Evolutionary conservation across 2,329 filamentous ascomycete species (phyloP), one percentile per base, ranked within the genome.

Genomic region (Exutisphaerella laricina): DNA sequence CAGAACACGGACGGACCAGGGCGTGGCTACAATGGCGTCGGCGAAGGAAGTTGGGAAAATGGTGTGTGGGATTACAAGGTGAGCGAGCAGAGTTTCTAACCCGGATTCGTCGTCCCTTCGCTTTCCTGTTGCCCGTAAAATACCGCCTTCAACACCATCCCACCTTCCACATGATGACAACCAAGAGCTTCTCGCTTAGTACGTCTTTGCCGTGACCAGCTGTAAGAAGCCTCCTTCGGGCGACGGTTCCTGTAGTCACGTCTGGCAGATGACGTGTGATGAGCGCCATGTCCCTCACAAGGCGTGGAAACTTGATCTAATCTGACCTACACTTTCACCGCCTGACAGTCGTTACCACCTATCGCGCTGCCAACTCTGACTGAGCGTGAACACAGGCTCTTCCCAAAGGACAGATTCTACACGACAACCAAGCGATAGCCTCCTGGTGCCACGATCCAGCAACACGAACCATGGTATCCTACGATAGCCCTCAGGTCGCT

Each of bases 11-110:
- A 83, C 18, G 89, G 88, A 0, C 75, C 79, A 0, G 90, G 90
- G 1, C 64, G 71, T 22, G 67, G 78, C 0, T 96, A 76, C 66
- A 75, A 65, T 36, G 88, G 88, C 5, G 73, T 86, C 6, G 89
- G 88, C 1, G 73, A 81, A 41, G 90, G 88, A 0, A 85, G 77
- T 42, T 96, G 85, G 84, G 89, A 96, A 68, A 72, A 76, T 5
- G 88, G 88, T 1, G 79, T 94, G 1, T 86, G 85, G 71, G 89
- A 97, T 65, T 96, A 84, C 73, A 96, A 95, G 55, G 64, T 65
- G 33, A 50, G 58, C 46, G 25, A 30, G 29, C 22, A 33, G 10
- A 9, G 3, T 41, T 49, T 38, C 45, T 21, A 43, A 34, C 46
- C 16, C 14, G 25, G 13, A 13, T 30, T 30, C 28, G 2, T 30